These are phyloP conservation scores for Hirsutella minnesotensis DNA, from an alignment of 2,329 filamentous ascomycete genomes.

Conservation along the genomic window DNA sequence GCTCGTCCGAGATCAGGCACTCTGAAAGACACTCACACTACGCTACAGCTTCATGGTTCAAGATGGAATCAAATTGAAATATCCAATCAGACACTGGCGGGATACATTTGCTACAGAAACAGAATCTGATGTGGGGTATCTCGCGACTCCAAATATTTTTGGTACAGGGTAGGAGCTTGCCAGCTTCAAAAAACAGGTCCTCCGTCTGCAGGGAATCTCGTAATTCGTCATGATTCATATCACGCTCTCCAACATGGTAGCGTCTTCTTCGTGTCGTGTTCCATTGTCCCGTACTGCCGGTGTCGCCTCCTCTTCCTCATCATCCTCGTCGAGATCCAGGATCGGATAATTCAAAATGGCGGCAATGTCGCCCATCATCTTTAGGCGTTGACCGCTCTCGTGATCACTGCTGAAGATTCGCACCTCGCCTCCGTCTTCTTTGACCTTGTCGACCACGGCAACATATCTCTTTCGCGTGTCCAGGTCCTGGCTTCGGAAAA, in stretches of 20 bases:
- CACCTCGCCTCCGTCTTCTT: constrained; percentile 74
- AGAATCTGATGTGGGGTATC: too few relatives aligned
- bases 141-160: too few relatives aligned
- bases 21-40: too few relatives aligned
- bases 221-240: constrained; percentile 8
- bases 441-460: constrained; percentile 75
- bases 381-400: constrained; percentile 79
- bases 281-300: constrained; percentile 3
- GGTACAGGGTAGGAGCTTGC: too few relatives aligned
- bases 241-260: constrained; percentile 19
- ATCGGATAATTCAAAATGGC: constrained; percentile 86
- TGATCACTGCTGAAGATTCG: constrained; percentile 86
- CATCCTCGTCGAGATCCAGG: constrained; percentile 65
- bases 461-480: constrained; percentile 71
- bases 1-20: too few relatives aligned
- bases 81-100: too few relatives aligned
- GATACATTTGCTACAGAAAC: too few relatives aligned
- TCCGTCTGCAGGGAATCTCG: too few relatives aligned
- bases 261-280: constrained; percentile 15
- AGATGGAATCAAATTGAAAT: too few relatives aligned
- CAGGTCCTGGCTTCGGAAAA: constrained; percentile 78
- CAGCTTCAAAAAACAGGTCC: too few relatives aligned
- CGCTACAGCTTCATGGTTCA: too few relatives aligned
- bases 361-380: constrained; percentile 76
- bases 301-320: constrained; percentile 26